Evolutionary conservation across 306 rosid species (phyloP).

Genomic region (Sophora flavescens): DNA sequence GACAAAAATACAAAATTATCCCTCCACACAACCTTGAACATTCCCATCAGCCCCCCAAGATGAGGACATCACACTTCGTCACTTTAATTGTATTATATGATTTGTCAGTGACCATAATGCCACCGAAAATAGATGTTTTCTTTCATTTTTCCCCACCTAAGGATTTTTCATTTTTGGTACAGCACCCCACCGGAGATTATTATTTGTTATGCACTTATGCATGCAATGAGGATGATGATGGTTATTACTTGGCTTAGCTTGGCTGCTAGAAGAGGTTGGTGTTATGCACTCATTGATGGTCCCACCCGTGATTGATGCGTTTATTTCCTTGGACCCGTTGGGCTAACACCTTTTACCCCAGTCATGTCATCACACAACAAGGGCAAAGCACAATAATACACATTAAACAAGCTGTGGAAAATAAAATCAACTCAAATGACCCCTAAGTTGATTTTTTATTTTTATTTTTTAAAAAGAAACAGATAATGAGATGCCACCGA

Average conservation of each 20-base stretch:
- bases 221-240: neutral
- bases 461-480: neutral
- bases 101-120: neutral
- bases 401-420: neutral
- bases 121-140: constrained; percentile 16
- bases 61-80: neutral
- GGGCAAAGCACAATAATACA: neutral
- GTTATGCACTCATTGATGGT: constrained; percentile 25
- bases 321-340: constrained; percentile 26
- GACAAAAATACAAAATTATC: too few species aligned
- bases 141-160: neutral
- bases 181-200: neutral
- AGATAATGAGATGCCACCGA: constrained; percentile 55
- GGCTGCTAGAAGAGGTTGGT: neutral
- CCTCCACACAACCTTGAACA: neutral
- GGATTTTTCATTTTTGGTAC: neutral
- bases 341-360: neutral
- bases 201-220: neutral
- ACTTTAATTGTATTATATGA: neutral
- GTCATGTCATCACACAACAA: neutral
- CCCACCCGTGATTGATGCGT: constrained; percentile 57
- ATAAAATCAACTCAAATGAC: neutral
- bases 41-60: neutral
- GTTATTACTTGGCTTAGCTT: neutral
- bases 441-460: too few species aligned